These are phyloP conservation scores for Nicotiana undulata DNA, from an alignment of 257 asterid genomes.

Conservation along the genomic window DNA sequence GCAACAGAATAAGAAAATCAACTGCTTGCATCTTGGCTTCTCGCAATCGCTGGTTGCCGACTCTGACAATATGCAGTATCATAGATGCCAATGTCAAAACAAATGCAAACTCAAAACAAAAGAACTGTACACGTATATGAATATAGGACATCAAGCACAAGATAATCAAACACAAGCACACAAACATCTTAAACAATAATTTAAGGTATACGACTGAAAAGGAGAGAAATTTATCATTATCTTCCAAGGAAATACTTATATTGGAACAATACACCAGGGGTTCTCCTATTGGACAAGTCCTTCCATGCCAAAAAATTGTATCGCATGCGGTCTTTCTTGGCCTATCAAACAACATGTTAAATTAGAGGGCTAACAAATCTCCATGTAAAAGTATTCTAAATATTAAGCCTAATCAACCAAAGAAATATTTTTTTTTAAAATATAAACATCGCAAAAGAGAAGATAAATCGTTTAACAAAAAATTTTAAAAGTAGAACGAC, in stretches of 20 bases:
- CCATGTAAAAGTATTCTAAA: too few species aligned
- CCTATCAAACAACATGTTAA: too few species aligned
- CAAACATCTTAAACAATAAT: not conserved
- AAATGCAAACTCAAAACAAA: not conserved
- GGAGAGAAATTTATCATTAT: conserved; percentile 27
- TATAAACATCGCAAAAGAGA: too few species aligned
- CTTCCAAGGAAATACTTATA: conserved; percentile 80
- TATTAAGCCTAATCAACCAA: too few species aligned
- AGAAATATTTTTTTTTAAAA: too few species aligned
- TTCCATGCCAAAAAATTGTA: conserved; percentile 42
- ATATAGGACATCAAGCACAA: not conserved
- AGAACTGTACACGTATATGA: not conserved
- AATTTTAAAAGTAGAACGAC: too few species aligned
- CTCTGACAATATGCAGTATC: conserved; percentile 29
- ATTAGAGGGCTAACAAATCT: too few species aligned
- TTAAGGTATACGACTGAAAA: not conserved
- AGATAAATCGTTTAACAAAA: too few species aligned
- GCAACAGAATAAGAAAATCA: conserved; percentile 69
- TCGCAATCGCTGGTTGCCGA: conserved; percentile 75
- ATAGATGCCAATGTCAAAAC: not conserved
- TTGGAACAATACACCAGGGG: conserved; percentile 49
- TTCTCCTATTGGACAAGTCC: conserved; percentile 62
- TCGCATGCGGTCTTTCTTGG: conserved; percentile 50
- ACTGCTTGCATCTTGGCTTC: conserved; percentile 80
- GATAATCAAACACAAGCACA: not conserved